These are phyloP conservation scores for Umbelopsis sp. DNA, from an alignment of 371 early-diverging fungal genomes.

Conservation along the genomic window DNA sequence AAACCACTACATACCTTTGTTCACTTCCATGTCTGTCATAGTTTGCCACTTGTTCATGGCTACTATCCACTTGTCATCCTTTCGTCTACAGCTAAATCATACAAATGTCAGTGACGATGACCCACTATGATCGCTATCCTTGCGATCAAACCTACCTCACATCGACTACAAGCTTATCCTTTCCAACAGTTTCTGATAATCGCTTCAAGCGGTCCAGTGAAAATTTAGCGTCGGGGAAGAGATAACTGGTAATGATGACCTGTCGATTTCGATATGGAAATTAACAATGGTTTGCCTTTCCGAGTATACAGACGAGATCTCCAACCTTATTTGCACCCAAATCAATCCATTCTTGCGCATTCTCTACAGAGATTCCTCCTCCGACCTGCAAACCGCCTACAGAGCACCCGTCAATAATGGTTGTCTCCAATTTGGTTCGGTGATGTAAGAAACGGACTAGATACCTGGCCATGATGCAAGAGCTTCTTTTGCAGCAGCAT, in stretches of 20 bases:
- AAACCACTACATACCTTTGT: constrained; percentile 51
- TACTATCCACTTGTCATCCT: constrained; percentile 82
- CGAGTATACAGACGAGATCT: too few species aligned
- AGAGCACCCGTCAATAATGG: neutral
- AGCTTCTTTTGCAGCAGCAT: constrained; percentile 84
- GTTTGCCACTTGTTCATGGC: constrained; percentile 98
- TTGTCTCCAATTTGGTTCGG: too few species aligned
- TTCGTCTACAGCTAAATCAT: constrained; percentile 72
- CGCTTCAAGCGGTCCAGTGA: constrained; percentile 63
- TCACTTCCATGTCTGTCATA: constrained; percentile 86
- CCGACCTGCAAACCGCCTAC: constrained; percentile 85
- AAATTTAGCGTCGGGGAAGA: constrained; percentile 85
- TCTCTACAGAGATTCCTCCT: constrained; percentile 91
- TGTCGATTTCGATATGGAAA: constrained; percentile 21
- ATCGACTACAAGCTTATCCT: constrained; percentile 88
- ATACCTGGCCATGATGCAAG: constrained; percentile 82
- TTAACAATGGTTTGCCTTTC: too few species aligned
- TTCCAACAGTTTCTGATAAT: constrained; percentile 71
- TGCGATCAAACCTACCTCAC: constrained; percentile 57
- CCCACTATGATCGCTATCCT: neutral
- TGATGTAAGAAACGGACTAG: neutral
- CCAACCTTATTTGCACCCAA: constrained; percentile 82
- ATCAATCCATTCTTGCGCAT: constrained; percentile 87
- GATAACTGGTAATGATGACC: constrained; percentile 95
- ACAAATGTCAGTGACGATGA: neutral